Base-by-base conservation (phyloP, 768 basidiomycete genomes). In the Hypholoma fasciculare region DNA sequence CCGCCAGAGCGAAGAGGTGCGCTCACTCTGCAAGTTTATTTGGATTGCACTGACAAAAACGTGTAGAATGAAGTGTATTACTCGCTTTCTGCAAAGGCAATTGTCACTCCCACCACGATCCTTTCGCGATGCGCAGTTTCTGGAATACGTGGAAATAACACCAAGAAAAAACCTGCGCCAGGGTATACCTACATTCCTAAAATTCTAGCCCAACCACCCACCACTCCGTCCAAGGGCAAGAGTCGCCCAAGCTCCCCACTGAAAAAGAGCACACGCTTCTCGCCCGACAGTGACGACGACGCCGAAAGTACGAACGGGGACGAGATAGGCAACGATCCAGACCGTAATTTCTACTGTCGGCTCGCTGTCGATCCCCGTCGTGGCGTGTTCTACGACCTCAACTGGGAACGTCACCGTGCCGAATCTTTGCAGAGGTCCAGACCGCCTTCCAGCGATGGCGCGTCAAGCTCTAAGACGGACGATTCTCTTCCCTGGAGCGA, bases 1-100 rank as follows among this genome's bases (percentile, higher is more conserved):
- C 61, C 78, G 89, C 43, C 81, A 84, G 16, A 81, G 87, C 67
- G 65, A 74, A 46, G 79, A 87, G 72, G 90, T 90, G 55, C 48
- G 79, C 66, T 17, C 55, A 36, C 2, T 42, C 17, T 52, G 47
- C 34, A 44, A 27, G 46, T 7, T 49, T 36, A 8, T 59, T 43
- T 17, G 46, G 12, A 39, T 36, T 19, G 4, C 19, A 52, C 46
- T 54, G 34, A 56, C 20, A n/a, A 48, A 11, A 17, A 6, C n/a
- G 20, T 37, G 38, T 61, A 92, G 91, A 88, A 90, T 61, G 91
- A 93, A 70, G 79, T 92, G 7, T 92, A 90, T 63, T 89, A 88
- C 50, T 82, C 84, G 8, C 70, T 89, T 20, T 62, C 75, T 34
- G 76, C 78, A 4, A 76, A 74, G 43, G 82, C 75, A 20, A 73